phyloP scores from a whole-genome alignment of 2,329 filamentous ascomycete genomes.

The Colletotrichum euphorbiae region DNA sequence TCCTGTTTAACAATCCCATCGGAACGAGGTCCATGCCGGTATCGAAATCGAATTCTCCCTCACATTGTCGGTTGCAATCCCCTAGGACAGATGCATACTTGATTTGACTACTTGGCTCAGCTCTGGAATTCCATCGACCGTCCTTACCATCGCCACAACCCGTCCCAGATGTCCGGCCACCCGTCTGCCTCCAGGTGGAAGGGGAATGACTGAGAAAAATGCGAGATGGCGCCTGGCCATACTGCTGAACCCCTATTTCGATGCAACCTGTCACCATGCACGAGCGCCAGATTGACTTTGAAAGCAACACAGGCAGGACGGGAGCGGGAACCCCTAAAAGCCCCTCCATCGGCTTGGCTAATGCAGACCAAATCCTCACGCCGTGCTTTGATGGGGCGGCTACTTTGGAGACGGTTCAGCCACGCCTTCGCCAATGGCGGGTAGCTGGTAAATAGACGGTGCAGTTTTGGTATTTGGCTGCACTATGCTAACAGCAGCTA shows the following conservation, averaged over 20 bases:
- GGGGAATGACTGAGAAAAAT: no score
- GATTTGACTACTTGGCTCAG: constrained; percentile 6
- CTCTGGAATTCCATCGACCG: constrained; percentile 26
- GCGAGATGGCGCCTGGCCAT: background rate
- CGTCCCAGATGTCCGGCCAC: background rate
- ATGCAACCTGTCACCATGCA: background rate
- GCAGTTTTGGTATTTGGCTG: no score
- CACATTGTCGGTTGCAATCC: background rate
- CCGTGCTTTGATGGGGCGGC: background rate
- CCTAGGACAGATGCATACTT: background rate
- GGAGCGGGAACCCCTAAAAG: constrained; percentile 6
- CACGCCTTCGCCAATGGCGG: background rate
- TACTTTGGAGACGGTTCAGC: background rate
- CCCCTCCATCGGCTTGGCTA: constrained; percentile 3
- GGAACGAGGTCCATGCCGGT: constrained; percentile 32
- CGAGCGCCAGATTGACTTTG: constrained; percentile 25
- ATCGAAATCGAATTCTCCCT: constrained; percentile 15
- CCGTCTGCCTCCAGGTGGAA: no score
- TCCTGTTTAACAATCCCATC: constrained; percentile 10
- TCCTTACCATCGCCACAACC: constrained; percentile 14
- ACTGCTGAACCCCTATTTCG: constrained; percentile 14
- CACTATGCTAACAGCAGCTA: no score
- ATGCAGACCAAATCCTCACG: constrained; percentile 9
- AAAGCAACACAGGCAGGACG: constrained; percentile 1
- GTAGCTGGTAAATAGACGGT: no score